A percentile compares a stretch with the other conserved stretches of the same genome.
Conservation (phyloP, 2,329 filamentous ascomycete species). For the Arthroderma uncinatum region DNA sequence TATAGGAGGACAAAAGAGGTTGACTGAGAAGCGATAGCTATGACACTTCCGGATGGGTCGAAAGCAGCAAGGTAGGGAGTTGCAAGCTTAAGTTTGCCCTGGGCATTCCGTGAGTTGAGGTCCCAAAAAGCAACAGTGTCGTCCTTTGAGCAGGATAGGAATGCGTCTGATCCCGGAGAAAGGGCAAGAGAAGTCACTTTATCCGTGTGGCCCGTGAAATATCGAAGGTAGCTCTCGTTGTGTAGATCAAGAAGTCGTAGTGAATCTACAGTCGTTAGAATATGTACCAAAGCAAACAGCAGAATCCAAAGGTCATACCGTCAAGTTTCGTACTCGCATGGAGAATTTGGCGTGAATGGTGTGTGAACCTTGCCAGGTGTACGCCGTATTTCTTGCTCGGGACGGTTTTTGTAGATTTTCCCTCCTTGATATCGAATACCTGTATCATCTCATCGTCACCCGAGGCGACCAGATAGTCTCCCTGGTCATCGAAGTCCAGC, state of each 20-base stretch:
- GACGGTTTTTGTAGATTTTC: constrained; percentile 75
- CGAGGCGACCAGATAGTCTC: constrained; percentile 81
- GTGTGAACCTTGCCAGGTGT: constrained; percentile 87
- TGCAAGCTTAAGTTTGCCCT: constrained; percentile 68
- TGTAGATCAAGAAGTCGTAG: constrained; percentile 74
- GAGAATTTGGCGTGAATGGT: constrained; percentile 79
- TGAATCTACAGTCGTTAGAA: constrained; percentile 50
- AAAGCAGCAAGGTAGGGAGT: constrained; percentile 76
- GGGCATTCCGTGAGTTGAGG: constrained; percentile 64
- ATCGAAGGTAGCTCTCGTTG: constrained; percentile 92
- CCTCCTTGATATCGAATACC: constrained; percentile 86
- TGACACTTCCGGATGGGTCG: constrained; percentile 83
- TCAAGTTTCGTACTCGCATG: constrained; percentile 96
- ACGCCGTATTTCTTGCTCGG: constrained; percentile 96
- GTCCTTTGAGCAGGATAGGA: constrained; percentile 83
- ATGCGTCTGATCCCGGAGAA: constrained; percentile 77
- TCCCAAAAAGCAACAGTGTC: constrained; percentile 91
- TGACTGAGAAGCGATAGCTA: constrained; percentile 74
- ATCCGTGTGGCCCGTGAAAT: constrained; percentile 83
- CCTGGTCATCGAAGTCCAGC: constrained; percentile 91
- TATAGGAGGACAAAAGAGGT: constrained; percentile 77
- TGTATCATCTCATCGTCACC: constrained; percentile 93
- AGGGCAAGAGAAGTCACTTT: constrained; percentile 73
- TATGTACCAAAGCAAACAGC: neutral
- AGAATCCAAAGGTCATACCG: constrained; percentile 38